Percentiles rank a stretch among this genome's conserved stretches.
Evolutionary conservation across 208 protist species (phyloP).

Genomic region (Plasmodiophora brassicae): DNA sequence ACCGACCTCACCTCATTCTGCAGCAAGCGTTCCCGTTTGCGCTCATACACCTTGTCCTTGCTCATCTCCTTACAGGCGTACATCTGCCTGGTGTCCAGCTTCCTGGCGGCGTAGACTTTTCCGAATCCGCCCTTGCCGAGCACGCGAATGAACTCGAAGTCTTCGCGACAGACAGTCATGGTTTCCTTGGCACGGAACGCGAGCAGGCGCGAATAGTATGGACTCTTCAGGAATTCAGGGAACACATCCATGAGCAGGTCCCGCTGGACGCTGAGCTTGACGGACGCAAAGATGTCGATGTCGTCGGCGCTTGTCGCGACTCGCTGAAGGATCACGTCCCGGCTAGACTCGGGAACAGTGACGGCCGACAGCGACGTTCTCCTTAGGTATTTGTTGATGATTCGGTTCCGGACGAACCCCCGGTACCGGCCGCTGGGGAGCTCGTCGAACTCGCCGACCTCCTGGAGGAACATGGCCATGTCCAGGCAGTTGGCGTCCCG

Average conservation of each 20-base stretch:
- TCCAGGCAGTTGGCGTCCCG: background rate
- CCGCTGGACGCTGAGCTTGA: background rate
- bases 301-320: background rate
- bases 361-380: background rate
- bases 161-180: background rate
- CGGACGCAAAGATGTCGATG: background rate
- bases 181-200: conserved; percentile 2
- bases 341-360: background rate
- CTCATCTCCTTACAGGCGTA: conserved; percentile 29
- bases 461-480: background rate
- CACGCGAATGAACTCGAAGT: conserved; percentile 27
- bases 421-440: background rate
- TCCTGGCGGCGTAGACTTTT: conserved; percentile 7
- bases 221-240: background rate
- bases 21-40: background rate
- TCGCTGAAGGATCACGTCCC: background rate
- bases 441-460: background rate
- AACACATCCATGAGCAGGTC: background rate
- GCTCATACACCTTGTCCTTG: background rate
- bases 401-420: background rate
- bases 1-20: conserved; percentile 3
- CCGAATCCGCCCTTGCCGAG: conserved; percentile 3
- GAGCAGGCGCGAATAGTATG: background rate
- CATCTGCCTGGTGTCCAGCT: conserved; percentile 23
- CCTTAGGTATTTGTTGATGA: conserved; percentile 6